Conservation (phyloP, 352 stramenopile species). For the Pilasporangium apinafurcum region DNA sequence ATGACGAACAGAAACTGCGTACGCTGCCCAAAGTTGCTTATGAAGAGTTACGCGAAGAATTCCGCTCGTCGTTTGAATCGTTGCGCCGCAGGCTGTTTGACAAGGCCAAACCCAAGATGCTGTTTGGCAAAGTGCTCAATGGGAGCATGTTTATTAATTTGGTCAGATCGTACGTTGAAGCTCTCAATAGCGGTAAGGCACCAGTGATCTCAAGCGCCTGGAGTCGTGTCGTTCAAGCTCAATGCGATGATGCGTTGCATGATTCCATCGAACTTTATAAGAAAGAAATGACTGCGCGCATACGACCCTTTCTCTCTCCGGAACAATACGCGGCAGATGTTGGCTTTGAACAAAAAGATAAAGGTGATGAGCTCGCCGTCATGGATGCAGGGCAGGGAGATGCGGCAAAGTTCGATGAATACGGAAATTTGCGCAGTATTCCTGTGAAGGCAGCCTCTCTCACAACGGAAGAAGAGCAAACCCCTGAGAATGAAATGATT, state of each 20-base stretch:
- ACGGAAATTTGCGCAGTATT: conserved; percentile 56
- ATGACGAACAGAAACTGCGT: conserved; percentile 79
- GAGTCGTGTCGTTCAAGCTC: conserved; percentile 81
- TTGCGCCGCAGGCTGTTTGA: conserved; percentile 68
- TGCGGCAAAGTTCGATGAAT: conserved; percentile 72
- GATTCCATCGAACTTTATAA: conserved; percentile 78
- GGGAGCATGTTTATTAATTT: conserved; percentile 85
- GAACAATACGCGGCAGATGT: conserved; percentile 56
- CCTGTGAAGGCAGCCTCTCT: conserved; percentile 10
- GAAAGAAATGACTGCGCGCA: conserved; percentile 42
- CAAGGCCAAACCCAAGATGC: conserved; percentile 76
- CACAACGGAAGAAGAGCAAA: conserved; percentile 24
- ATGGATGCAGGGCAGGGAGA: conserved; percentile 49
- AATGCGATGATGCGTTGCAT: conserved; percentile 77
- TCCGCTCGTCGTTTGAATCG: conserved; percentile 64
- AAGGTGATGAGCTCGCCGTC: conserved; percentile 19
- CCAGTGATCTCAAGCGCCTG: conserved; percentile 87
- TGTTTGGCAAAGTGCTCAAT: conserved; percentile 82
- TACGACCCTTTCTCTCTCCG: conserved; percentile 39
- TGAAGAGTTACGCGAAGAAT: conserved; percentile 75
- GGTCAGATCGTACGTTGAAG: conserved; percentile 74
- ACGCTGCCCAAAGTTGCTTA: conserved; percentile 65
- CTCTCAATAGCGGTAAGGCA: conserved; percentile 82
- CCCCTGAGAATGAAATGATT: conserved; percentile 53
- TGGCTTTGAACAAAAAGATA: conserved; percentile 24